Conservation (phyloP, 2,329 filamentous ascomycete species). For the Fusarium stilboides region DNA sequence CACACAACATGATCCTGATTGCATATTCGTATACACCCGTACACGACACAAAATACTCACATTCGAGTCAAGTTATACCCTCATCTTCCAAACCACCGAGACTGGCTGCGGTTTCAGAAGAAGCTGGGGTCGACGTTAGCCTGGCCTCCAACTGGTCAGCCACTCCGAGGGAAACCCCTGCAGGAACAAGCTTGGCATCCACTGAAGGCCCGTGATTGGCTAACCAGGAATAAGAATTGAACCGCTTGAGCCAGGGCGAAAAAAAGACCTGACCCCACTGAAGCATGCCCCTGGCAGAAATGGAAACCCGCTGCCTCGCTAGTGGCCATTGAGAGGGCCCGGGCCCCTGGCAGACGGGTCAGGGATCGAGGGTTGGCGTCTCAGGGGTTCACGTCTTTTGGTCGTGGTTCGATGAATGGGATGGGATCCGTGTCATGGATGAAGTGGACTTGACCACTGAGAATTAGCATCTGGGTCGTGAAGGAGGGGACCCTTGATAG, state of each 20-base stretch:
- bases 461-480: conserved; percentile 1
- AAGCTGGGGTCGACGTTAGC: conserved; percentile 43
- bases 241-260: conserved; percentile 8
- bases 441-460: conserved; percentile 25
- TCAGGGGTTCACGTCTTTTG: conserved; percentile 41
- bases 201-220: conserved; percentile 20
- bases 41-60: neutral
- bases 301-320: neutral
- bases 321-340: conserved; percentile 25
- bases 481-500: conserved; percentile 12
- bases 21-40: conserved; percentile 1
- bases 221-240: neutral
- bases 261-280: neutral
- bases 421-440: conserved; percentile 23
- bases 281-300: neutral
- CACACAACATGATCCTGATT: neutral
- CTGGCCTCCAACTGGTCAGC: conserved; percentile 36
- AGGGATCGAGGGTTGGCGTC: conserved; percentile 29
- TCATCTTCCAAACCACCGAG: neutral
- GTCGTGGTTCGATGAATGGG: conserved; percentile 37
- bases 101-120: conserved; percentile 44
- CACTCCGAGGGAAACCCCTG: conserved; percentile 32
- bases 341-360: conserved; percentile 29
- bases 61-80: conserved; percentile 24
- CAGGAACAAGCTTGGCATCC: conserved; percentile 24